Evolutionary conservation across 2,329 filamentous ascomycete genomes (phyloP).

Genomic region (Penicillium brevicompactum): DNA sequence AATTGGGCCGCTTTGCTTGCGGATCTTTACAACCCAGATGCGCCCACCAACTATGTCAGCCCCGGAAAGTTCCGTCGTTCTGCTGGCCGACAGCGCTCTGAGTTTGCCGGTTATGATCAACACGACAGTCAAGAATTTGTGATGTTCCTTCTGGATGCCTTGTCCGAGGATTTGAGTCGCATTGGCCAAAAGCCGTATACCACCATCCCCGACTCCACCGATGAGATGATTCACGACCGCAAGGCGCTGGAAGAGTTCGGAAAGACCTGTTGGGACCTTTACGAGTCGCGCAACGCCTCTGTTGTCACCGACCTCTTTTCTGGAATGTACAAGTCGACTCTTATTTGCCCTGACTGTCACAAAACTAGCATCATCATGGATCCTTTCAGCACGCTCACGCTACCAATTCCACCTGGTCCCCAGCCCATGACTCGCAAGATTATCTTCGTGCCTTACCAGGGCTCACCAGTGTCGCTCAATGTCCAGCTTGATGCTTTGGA

Average conservation of each 20-base stretch:
- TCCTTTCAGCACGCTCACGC: conserved; percentile 90
- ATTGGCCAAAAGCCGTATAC: conserved; percentile 96
- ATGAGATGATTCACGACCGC: conserved; percentile 86
- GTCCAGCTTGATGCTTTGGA: conserved; percentile 75
- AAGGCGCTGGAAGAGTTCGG: conserved; percentile 82
- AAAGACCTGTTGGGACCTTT: conserved; percentile 86
- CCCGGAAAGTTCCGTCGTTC: conserved; percentile 81
- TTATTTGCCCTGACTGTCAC: conserved; percentile 85
- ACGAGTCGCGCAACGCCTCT: conserved; percentile 88
- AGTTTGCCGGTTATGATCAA: conserved; percentile 92
- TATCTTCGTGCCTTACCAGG: conserved; percentile 75
- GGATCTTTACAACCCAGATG: conserved; percentile 71
- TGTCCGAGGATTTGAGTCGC: conserved; percentile 93
- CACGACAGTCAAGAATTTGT: conserved; percentile 98
- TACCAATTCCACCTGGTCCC: conserved; percentile 79
- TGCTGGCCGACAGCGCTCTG: conserved; percentile 77
- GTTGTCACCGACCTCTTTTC: conserved; percentile 95
- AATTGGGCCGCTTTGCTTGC: conserved; percentile 76
- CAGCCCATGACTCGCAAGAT: conserved; percentile 76
- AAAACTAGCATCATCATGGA: conserved; percentile 99
- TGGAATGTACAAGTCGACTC: conserved; percentile 96
- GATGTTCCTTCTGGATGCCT: conserved; percentile 87
- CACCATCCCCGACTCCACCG: conserved; percentile 95
- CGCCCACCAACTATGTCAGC: conserved; percentile 66
- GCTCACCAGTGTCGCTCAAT: conserved; percentile 69